Evolutionary conservation across 805 yeast genomes (phyloP), one percentile per base, ranked within the genome.

Genomic region (Candida parachauliodes): DNA sequence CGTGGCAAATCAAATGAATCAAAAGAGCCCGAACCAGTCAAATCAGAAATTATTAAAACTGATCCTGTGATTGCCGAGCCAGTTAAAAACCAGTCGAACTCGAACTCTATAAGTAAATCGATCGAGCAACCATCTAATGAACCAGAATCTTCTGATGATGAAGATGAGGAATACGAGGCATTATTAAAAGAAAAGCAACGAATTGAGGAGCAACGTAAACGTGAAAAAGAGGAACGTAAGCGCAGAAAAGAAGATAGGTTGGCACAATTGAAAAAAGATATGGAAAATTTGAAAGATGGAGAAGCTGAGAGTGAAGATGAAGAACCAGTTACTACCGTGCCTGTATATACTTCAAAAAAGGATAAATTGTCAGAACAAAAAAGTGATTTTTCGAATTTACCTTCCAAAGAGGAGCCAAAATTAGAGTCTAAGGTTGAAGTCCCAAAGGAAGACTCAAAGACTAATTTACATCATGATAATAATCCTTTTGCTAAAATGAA

Each of bases 231-330:
- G 41, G 51, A 62, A 42, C 76, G 72, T 54, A 79, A 72, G 54
- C 74, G 74, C 45, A 70, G 70, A 7, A 79, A 76, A 49, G 85
- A 78, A 44, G 82, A 75, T 9, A 66, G 79, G 45, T 49, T 78
- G 38, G 83, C 81, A 2, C 69, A 71, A 44, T 57, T 81, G 37
- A 77, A 72, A 48, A 71, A 67, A 42, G 83, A 80, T 51, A 74
- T 81, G 72, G 81, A 71, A 28, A 78, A 70, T 7, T 62, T 75
- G 41, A 61, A 72, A 47, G 60, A 55, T 36, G 54, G 52, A 36
- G 59, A 61, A 6, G 36, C 32, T 14, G 47, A 45, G 17, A 56
- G 57, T 26, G 61, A 60, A 14, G 72, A 68, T 8, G 72, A 40
- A 20, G 45, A 32, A 14, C 59, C 59, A 8, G 51, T 43, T 2